Evolutionary conservation across 192 early-diverging fungal species (phyloP).

Genomic region (Coemansia sp.): DNA sequence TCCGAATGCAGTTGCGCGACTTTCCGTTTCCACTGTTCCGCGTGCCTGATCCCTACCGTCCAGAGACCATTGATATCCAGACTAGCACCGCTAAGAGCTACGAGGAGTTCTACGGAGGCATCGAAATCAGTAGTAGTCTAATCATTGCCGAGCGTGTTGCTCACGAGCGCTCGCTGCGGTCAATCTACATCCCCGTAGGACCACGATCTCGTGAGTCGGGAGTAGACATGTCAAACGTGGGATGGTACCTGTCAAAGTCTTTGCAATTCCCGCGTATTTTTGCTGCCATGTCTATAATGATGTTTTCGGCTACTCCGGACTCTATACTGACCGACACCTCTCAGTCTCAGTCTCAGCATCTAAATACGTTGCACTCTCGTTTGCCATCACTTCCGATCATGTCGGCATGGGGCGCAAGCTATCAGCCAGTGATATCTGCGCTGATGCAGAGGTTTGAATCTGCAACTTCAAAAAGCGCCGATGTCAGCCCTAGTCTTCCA

Average conservation of each 20-base stretch:
- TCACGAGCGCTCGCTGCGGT: conserved; percentile 42
- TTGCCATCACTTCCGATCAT: conserved; percentile 48
- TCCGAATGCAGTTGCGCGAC: conserved; percentile 54
- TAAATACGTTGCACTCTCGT: conserved; percentile 14
- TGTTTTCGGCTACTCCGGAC: conserved; percentile 36
- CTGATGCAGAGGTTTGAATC: conserved; percentile 57
- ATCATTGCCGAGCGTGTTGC: conserved; percentile 50
- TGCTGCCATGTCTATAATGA: conserved; percentile 39
- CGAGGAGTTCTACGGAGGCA: conserved; percentile 38
- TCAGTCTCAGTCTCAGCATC: conserved; percentile 16
- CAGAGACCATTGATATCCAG: conserved; percentile 10
- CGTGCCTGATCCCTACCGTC: conserved; percentile 51
- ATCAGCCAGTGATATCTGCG: conserved; percentile 57
- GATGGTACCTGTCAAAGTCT: conserved; percentile 52
- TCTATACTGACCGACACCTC: background rate
- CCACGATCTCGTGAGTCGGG: conserved; percentile 36
- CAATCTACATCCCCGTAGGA: conserved; percentile 45
- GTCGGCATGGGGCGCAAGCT: conserved; percentile 55
- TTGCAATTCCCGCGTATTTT: conserved; percentile 56
- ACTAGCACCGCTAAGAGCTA: conserved; percentile 21
- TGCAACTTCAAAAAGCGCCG: conserved; percentile 49
- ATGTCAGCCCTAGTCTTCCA: conserved; percentile 50
- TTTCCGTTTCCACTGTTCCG: conserved; percentile 57
- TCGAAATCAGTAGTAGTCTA: conserved; percentile 48
- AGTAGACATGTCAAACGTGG: conserved; percentile 23